Base-by-base conservation (phyloP, 2,329 filamentous ascomycete species). In the Sporothrix schenckii region DNA sequence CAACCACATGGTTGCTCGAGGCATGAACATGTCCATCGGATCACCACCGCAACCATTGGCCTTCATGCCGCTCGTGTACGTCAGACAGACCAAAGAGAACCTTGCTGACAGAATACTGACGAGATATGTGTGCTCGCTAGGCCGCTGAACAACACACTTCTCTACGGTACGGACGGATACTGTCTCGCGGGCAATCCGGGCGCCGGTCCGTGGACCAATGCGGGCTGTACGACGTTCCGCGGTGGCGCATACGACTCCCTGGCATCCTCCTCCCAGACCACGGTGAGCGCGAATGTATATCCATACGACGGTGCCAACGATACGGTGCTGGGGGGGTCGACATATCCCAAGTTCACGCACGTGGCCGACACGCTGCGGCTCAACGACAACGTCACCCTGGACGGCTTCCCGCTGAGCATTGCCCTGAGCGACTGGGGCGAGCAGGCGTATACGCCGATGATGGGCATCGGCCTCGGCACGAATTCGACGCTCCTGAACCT, bases 391-490 rank as follows among this genome's bases (percentile, higher is more conserved):
- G 39, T 70, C 24, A 72, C 66, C 1, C 50, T 77, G 1, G 24
- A 69, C 3, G 44, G 65, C 19, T 77, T 74, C 53, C 71, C 75
- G 7, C 19, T 78, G 9, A 73, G 72, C 11, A 63, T 76, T 21
- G 69, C 76, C 21, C 39, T 69, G 58, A 74, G 72, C 19, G 75
- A 76, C 70, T 75, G 73, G 74, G 73, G 71, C 4, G 67, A 74
- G 27, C 72, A 76, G 69, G 74, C 66, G 21, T 76, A 76, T 68
- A 66, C 70, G 4, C 75, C 75, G 9, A 74, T 74, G 71, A 74
- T 72, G 52, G 73, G 66, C 27, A 16, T 78, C 24, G 77, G 77
- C 4, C 70, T 80, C 34, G 78, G 77, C 6, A 58, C 69, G 24
- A 24, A 24, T 24, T 24, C 24, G 24, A 24, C 24, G 1, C 24